phyloP scores from a whole-genome alignment of 257 asterid species.

The Catharanthus roseus region DNA sequence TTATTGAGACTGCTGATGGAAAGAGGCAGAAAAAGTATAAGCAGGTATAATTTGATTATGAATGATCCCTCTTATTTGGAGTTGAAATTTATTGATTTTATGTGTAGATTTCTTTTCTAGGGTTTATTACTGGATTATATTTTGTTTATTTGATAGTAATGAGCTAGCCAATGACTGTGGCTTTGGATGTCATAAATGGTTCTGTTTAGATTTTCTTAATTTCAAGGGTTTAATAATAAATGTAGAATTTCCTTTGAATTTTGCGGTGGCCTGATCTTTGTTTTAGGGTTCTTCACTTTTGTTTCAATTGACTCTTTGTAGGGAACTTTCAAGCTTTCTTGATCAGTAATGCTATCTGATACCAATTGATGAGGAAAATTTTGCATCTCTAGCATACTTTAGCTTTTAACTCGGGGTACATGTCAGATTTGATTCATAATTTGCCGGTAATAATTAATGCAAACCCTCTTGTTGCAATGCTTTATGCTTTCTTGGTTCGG shows the following conservation, averaged over 20 bases:
- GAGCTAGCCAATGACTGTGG: not conserved
- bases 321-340: not conserved
- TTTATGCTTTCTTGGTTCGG: too few species aligned
- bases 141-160: too few species aligned
- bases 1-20: constrained; percentile 93
- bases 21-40: constrained; percentile 73
- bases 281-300: not conserved
- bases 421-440: not conserved
- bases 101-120: not conserved
- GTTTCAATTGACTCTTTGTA: too few species aligned
- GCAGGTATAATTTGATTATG: constrained; percentile 47
- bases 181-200: not conserved
- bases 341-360: not conserved
- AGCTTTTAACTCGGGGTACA: too few species aligned
- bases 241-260: too few species aligned
- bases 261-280: not conserved
- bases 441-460: not conserved
- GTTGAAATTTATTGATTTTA: not conserved
- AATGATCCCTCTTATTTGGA: not conserved
- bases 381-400: not conserved
- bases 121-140: too few species aligned
- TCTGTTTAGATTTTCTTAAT: not conserved
- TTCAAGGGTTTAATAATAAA: too few species aligned
- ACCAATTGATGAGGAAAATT: not conserved
- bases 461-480: too few species aligned